A percentile compares a stretch with the other conserved stretches of the same genome.
These are phyloP conservation scores for Suillus cothurnatus DNA, from an alignment of 768 basidiomycete species.

Conservation along the genomic window DNA sequence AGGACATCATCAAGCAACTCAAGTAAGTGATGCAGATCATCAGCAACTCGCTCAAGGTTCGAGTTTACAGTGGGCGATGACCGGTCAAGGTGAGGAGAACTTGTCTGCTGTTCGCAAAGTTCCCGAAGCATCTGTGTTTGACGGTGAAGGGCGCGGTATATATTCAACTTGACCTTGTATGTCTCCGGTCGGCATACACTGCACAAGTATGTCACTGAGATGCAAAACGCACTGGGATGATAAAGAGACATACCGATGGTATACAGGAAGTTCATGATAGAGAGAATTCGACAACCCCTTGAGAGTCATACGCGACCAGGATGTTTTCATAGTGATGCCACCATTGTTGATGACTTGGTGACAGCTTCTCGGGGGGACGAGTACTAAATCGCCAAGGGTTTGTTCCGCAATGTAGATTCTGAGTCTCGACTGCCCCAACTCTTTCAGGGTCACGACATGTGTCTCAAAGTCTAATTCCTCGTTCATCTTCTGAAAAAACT, in stretches of 20 bases:
- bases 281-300: conserved; percentile 59
- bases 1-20: conserved; percentile 51
- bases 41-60: conserved; percentile 6
- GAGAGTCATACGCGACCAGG: conserved; percentile 86
- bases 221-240: background rate
- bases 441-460: conserved; percentile 60
- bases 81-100: background rate
- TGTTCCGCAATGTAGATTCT: conserved; percentile 72
- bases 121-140: conserved; percentile 26
- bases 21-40: conserved; percentile 41
- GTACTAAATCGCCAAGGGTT: conserved; percentile 72
- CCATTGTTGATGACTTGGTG: conserved; percentile 85
- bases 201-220: conserved; percentile 4
- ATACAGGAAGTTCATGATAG: conserved; percentile 76
- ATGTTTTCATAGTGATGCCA: conserved; percentile 80
- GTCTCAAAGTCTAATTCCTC: conserved; percentile 69
- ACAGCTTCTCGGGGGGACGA: conserved; percentile 79
- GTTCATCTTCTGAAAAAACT: conserved; percentile 56
- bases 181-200: conserved; percentile 83
- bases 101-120: conserved; percentile 4
- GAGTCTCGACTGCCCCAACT: conserved; percentile 69
- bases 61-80: background rate
- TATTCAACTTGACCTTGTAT: conserved; percentile 71
- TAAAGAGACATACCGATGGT: conserved; percentile 57
- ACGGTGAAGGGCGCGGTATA: conserved; percentile 54